A percentile compares a stretch with the other conserved stretches of the same genome.
Conservation (phyloP, 2,329 filamentous ascomycete species). For the Stylonectria norvegica region DNA sequence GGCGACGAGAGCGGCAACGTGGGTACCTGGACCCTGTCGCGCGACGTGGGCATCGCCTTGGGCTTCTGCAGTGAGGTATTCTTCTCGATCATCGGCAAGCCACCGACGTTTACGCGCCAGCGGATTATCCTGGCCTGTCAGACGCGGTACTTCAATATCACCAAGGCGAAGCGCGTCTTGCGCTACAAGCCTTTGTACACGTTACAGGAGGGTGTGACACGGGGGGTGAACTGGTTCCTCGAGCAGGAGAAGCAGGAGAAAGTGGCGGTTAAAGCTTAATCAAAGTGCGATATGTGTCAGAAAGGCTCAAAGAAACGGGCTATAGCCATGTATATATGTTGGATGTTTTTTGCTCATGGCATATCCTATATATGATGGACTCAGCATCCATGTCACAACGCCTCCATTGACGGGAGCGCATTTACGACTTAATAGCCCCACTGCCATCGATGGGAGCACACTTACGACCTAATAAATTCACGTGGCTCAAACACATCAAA, state of each 20-base stretch:
- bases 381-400: too few species aligned
- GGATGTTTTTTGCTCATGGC: not conserved
- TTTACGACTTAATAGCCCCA: too few species aligned
- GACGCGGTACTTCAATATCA: conserved; percentile 74
- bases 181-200: conserved; percentile 66
- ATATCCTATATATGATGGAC: too few species aligned
- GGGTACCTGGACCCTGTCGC: conserved; percentile 53
- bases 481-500: too few species aligned
- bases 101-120: conserved; percentile 56
- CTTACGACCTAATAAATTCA: too few species aligned
- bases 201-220: conserved; percentile 60
- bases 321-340: conserved; percentile 1
- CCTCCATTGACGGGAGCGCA: not conserved
- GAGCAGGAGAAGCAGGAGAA: conserved; percentile 44
- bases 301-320: too few species aligned
- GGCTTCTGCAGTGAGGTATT: conserved; percentile 53
- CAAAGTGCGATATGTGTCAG: too few species aligned
- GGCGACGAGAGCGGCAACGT: conserved; percentile 51
- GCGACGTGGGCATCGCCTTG: conserved; percentile 49
- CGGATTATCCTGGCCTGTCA: conserved; percentile 66
- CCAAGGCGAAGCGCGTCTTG: conserved; percentile 67
- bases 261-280: conserved; percentile 22
- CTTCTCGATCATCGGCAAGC: conserved; percentile 47
- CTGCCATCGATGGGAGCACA: too few species aligned
- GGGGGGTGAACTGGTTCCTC: conserved; percentile 53